These are phyloP conservation scores for Teunomyces lycoperdinae DNA, from an alignment of 805 yeast genomes.

Conservation along the genomic window DNA sequence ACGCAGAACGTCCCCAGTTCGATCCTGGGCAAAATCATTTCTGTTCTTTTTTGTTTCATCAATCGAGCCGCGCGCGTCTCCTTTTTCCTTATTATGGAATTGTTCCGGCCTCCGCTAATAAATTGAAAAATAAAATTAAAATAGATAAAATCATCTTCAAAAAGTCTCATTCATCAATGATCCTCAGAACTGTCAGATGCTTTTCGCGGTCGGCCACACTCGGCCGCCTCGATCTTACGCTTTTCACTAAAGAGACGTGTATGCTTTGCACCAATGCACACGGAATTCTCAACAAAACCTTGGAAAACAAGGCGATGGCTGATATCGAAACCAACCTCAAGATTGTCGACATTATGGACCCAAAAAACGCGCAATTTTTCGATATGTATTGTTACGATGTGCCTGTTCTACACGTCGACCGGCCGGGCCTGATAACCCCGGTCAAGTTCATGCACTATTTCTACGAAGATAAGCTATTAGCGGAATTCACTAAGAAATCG, in stretches of 20 bases:
- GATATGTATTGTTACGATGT: conserved; percentile 74
- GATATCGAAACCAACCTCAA: conserved; percentile 30
- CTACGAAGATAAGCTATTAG: conserved; percentile 50
- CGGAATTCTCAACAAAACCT: conserved; percentile 43
- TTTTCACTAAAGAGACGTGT: conserved; percentile 70
- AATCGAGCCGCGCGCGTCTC: not conserved
- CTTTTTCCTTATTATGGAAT: too few species aligned
- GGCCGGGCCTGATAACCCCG: conserved; percentile 43
- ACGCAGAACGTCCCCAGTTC: conserved; percentile 99
- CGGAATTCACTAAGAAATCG: conserved; percentile 41
- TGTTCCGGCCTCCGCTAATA: too few species aligned
- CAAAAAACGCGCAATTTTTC: conserved; percentile 62
- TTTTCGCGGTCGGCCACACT: not conserved
- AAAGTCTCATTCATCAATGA: not conserved
- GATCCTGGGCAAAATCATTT: conserved; percentile 99
- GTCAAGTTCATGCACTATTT: conserved; percentile 69
- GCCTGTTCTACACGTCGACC: conserved; percentile 71
- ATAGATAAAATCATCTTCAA: not conserved
- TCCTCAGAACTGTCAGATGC: not conserved
- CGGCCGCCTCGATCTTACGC: conserved; percentile 34
- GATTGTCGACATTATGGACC: conserved; percentile 56
- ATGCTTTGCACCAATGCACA: conserved; percentile 67
- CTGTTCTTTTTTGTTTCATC: not conserved
- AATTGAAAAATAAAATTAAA: not conserved
- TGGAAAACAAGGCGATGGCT: conserved; percentile 26